Evolutionary conservation across 2,329 filamentous ascomycete species (phyloP).

Genomic region (Thelonectria discophora): DNA sequence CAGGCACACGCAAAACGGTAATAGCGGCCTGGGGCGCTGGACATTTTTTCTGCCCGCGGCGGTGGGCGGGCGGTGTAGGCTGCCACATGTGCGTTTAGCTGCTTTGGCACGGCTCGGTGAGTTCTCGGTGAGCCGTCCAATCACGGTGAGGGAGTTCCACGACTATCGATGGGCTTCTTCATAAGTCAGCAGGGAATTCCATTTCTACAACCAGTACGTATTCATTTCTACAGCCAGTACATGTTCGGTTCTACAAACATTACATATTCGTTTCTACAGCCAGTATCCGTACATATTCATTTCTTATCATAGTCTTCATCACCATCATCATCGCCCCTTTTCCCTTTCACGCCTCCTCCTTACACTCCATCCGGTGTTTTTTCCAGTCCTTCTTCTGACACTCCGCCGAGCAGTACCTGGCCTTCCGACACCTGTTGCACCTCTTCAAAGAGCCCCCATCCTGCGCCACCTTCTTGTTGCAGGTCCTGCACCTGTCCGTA

Average conservation of each 20-base stretch:
- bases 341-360: conserved; percentile 24
- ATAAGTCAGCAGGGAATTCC: not conserved
- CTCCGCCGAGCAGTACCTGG: conserved; percentile 59
- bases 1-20: conserved; percentile 23
- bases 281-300: not conserved
- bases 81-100: conserved; percentile 13
- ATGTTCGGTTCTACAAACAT: no score
- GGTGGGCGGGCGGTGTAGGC: conserved; percentile 45
- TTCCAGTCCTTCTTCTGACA: conserved; percentile 66
- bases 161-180: conserved; percentile 9
- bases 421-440: conserved; percentile 56
- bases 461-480: conserved; percentile 46
- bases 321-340: not conserved
- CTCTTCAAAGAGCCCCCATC: conserved; percentile 50
- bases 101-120: not conserved
- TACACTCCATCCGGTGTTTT: conserved; percentile 57
- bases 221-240: not conserved
- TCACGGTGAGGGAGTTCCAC: conserved; percentile 10
- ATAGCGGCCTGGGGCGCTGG: conserved; percentile 42
- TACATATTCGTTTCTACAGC: not conserved
- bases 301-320: not conserved
- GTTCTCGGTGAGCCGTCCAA: conserved; percentile 19
- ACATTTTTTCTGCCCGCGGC: conserved; percentile 48
- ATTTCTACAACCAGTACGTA: not conserved
- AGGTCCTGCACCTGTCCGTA: conserved; percentile 48